These are phyloP conservation scores for Epichloe sibirici DNA, from an alignment of 2,329 filamentous ascomycete genomes.

Conservation along the genomic window DNA sequence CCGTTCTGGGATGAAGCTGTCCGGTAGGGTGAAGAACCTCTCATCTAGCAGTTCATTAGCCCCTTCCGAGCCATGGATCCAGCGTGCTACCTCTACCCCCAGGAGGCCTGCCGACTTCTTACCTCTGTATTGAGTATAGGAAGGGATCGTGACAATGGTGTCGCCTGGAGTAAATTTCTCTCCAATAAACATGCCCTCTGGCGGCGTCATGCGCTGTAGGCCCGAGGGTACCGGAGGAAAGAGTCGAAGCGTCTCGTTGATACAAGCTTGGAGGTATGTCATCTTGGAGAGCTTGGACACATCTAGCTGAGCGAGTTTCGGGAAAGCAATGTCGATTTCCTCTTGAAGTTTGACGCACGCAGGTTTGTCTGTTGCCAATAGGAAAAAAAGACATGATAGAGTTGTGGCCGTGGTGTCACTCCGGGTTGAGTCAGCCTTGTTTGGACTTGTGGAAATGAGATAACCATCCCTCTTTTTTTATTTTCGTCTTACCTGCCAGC, in stretches of 20 bases:
- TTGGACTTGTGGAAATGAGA: no score
- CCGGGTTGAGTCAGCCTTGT: not conserved
- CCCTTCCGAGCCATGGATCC: not conserved
- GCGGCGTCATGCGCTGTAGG: constrained; percentile 23
- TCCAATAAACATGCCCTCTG: constrained; percentile 22
- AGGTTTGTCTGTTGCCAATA: constrained; percentile 17
- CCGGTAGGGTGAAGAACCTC: constrained; percentile 7
- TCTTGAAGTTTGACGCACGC: constrained; percentile 20
- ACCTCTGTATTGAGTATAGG: constrained; percentile 8
- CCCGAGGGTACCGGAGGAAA: constrained; percentile 24
- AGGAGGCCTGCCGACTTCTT: no score
- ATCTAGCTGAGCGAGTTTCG: constrained; percentile 5
- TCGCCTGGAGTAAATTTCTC: constrained; percentile 23
- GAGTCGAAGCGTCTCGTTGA: constrained; percentile 28
- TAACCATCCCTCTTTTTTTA: not conserved
- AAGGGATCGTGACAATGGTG: constrained; percentile 17
- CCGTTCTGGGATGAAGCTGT: constrained; percentile 22
- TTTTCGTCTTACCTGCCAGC: constrained; percentile 17
- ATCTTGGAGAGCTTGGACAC: constrained; percentile 12
- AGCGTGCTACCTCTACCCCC: not conserved
- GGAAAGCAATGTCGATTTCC: constrained; percentile 18
- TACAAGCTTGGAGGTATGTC: constrained; percentile 21
- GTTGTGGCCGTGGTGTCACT: constrained; percentile 25
- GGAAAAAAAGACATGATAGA: constrained; percentile 20
- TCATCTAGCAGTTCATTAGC: constrained; percentile 7